Base-by-base conservation (phyloP, 169 alveolate species). In the Plasmodium malariae region DNA sequence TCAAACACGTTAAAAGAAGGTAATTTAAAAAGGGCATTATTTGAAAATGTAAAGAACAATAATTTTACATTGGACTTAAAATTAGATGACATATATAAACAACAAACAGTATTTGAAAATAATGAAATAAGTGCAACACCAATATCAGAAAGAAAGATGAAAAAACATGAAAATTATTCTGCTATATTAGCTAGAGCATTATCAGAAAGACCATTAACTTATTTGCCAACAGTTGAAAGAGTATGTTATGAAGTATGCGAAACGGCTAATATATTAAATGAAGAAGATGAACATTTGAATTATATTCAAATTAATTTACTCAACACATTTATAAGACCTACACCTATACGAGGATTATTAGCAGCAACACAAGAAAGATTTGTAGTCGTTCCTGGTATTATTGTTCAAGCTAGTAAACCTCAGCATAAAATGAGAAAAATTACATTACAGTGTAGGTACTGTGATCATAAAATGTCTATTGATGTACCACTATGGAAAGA, bases 351-450 rank as follows among this genome's bases (percentile, higher is more conserved):
- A 89, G 92, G 67, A 1, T 45, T 93, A 55, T 70, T 93, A 43
- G 93, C 96, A 32, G 76, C 93, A 21, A 93, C 93, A 65, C 96
- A 93, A 92, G 99, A 98, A 87, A 92, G 98, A 78, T 92, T 98
- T 83, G 97, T 98, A 0, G 97, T 96, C 3, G 97, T 98, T 34
- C 98, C 99, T 37, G 99, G 99, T 0, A 97, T 98, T 51, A 96
- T 98, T 12, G 97, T 97, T 62, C 97, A 97, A 85, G 98, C 99
- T n/a, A 94, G 97, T 51, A 95, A 96, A 88, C 97, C 98, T 37
- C 94, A 93, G 68, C 97, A 96, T 48, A 97, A 97, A 87, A 91
- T 93, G 95, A 88, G 92, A 72, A 88, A 88, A 68, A 65, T 88
- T 72, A 92, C 95, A 3, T 71, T 97, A 24, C 96, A 96, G 91